Evolutionary conservation across 768 basidiomycete genomes (phyloP).

Genomic region (Terana coerulea): DNA sequence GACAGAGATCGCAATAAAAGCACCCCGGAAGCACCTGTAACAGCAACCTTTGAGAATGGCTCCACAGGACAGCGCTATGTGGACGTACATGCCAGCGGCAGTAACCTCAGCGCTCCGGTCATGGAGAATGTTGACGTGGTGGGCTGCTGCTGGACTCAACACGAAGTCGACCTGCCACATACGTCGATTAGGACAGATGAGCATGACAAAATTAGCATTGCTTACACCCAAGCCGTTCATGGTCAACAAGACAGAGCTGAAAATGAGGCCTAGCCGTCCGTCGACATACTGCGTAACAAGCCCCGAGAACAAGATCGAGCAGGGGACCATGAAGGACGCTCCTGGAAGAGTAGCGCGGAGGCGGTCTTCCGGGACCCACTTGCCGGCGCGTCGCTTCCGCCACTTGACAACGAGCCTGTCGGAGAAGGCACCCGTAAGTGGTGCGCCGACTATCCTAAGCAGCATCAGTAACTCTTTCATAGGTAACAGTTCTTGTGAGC

Average conservation of each 20-base stretch:
- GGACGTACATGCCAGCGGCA: conserved; percentile 52
- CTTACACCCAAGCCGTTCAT: conserved; percentile 63
- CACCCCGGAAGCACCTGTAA: conserved; percentile 47
- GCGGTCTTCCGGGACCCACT: conserved; percentile 69
- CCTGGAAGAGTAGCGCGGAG: conserved; percentile 49
- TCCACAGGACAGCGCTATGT: too few species aligned
- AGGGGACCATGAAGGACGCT: conserved; percentile 46
- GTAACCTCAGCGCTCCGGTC: conserved; percentile 58
- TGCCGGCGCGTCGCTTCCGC: conserved; percentile 45
- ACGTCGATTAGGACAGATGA: not conserved
- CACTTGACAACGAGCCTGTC: conserved; percentile 49
- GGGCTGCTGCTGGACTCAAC: conserved; percentile 52
- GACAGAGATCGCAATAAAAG: conserved; percentile 40
- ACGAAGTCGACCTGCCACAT: conserved; percentile 54
- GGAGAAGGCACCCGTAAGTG: conserved; percentile 54
- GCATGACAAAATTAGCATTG: too few species aligned
- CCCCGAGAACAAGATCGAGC: conserved; percentile 47
- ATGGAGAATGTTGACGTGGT: conserved; percentile 58
- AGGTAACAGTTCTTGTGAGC: conserved; percentile 27
- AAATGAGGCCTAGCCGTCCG: conserved; percentile 44
- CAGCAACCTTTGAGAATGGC: too few species aligned
- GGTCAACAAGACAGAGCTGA: conserved; percentile 55
- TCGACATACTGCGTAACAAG: conserved; percentile 48
- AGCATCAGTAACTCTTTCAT: not conserved
- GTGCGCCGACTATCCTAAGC: conserved; percentile 49